phyloP scores from a whole-genome alignment of 163 green algal genomes.

The Scenedesmus sp. region DNA sequence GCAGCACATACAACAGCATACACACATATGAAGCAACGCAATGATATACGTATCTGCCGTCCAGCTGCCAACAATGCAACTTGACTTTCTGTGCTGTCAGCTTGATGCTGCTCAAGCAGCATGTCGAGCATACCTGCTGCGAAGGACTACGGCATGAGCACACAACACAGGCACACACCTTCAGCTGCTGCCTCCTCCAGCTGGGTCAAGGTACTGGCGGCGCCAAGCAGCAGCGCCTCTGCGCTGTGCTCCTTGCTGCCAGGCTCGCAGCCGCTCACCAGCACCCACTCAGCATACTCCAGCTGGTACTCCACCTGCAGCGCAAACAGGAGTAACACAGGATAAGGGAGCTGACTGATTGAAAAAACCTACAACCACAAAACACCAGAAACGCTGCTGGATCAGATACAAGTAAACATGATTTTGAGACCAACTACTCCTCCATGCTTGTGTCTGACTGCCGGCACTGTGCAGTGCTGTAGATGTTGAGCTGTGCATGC shows the following conservation, averaged over 20 bases:
- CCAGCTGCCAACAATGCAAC: no score
- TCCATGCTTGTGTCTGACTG: no score
- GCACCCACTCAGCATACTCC: constrained; percentile 40
- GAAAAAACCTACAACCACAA: background rate
- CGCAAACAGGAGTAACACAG: background rate
- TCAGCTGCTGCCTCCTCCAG: constrained; percentile 28
- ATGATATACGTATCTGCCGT: background rate
- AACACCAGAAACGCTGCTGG: background rate
- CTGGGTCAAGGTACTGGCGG: background rate
- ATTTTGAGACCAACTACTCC: no score
- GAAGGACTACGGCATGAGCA: background rate
- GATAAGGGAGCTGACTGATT: background rate
- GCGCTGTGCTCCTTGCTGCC: background rate
- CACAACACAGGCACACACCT: background rate
- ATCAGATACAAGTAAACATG: no score
- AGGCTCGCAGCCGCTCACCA: background rate
- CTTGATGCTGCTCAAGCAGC: background rate
- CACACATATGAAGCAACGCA: background rate
- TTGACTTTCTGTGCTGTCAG: background rate
- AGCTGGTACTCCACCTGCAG: constrained; percentile 39
- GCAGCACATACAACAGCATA: background rate
- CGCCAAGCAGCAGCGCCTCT: constrained; percentile 19
- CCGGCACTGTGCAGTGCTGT: no score
- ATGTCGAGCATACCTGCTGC: background rate
- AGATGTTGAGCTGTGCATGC: background rate